Base-by-base conservation (phyloP, 2,329 filamentous ascomycete species). In the Penicillium paneum region DNA sequence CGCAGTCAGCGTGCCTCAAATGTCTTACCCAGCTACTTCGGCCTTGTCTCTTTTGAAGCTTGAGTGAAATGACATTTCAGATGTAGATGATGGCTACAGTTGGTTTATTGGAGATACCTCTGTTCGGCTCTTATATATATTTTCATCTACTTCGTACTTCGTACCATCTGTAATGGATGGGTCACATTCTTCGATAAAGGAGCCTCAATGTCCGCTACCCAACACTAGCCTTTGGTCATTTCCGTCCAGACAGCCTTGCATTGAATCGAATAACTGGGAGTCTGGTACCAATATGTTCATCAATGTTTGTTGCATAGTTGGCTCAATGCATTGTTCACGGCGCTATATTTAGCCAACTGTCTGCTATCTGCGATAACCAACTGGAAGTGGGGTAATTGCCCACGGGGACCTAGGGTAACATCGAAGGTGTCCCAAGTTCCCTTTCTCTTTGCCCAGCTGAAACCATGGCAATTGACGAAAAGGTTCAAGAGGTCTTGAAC, bases 401-500 rank as follows among this genome's bases (percentile, higher is more conserved):
- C 35, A 38, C 36, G 2, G n/a, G 5, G 7, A 24, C 21, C 21
- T 5, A 24, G 1, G 21, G 39, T 8, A 49, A 54, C 41, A 34
- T 26, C 39, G 3, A 21, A 29, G 13, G 13, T 44, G 8, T 3
- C 26, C 3, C 1, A 19, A 26, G 1, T 34, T 19, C 17, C 32
- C 28, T 47, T 17, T 19, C 42, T 26, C 8, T 35, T 52, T 51
- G 42, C 39, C 35, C 42, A 19, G 21, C 17, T 13, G 17, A 41
- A 58, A 49, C 2, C 7, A 63, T 61, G 60, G 17, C 49, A 24
- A 11, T 35, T 15, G 45, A 53, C 3, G 39, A 58, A 35, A 35
- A 52, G 17, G 26, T 64, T 11, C 49, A 64, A 11, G 44, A 53
- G 10, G 49, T 64, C 17, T 53, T 69, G 4, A 49, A 66, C 13